phyloP scores from a whole-genome alignment of 129 eudicot genomes.

The Flaveria bidentis region DNA sequence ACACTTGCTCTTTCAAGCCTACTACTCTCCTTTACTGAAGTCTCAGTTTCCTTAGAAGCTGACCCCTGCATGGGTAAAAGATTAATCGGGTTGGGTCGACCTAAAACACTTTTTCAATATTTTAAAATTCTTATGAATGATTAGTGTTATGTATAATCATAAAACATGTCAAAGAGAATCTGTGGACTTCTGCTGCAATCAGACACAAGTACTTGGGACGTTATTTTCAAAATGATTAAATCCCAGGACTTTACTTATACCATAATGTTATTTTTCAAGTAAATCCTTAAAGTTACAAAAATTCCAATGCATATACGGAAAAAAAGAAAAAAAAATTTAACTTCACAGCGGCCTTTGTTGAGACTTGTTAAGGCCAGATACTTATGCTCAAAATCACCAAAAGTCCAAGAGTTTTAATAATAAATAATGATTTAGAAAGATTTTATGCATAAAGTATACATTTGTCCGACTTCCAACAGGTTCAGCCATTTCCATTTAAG shows the following conservation, averaged over 20 bases:
- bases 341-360: background rate
- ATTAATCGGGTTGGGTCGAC: background rate
- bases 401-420: too few relatives aligned
- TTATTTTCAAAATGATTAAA: background rate
- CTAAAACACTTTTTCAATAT: background rate
- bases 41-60: slow-evolving; percentile 53
- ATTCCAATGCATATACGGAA: too few relatives aligned
- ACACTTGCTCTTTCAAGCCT: slow-evolving; percentile 71
- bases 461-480: background rate
- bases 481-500: background rate
- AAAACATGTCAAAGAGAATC: background rate
- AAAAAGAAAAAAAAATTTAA: background rate
- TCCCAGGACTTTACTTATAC: background rate
- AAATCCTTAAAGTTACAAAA: background rate
- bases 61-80: slow-evolving; percentile 55
- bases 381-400: too few relatives aligned
- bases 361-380: background rate
- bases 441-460: too few relatives aligned
- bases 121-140: background rate
- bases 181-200: background rate
- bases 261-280: background rate
- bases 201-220: background rate
- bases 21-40: slow-evolving; percentile 51
- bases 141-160: background rate
- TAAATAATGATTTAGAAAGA: too few relatives aligned